phyloP scores from a whole-genome alignment of 78 protist species.

The Guillardia theta region DNA sequence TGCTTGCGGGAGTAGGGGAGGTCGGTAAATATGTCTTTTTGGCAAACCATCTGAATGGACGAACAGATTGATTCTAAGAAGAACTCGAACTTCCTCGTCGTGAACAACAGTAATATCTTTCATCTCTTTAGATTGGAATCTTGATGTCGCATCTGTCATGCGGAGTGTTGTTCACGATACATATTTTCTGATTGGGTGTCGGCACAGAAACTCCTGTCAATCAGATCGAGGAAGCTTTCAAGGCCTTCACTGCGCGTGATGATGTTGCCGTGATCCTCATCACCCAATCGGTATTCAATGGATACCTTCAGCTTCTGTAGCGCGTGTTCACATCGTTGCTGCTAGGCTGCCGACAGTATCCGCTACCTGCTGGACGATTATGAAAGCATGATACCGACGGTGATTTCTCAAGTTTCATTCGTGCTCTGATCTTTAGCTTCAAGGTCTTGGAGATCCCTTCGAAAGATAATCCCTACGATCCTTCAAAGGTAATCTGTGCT shows the following conservation, averaged over 20 bases:
- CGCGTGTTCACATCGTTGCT: too few relatives aligned
- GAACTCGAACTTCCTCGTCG: neutral
- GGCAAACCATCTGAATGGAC: too few relatives aligned
- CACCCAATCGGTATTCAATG: conserved; percentile 21
- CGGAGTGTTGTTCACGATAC: too few relatives aligned
- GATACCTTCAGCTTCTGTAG: too few relatives aligned
- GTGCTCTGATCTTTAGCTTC: too few relatives aligned
- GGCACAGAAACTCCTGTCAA: neutral
- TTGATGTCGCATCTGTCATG: too few relatives aligned
- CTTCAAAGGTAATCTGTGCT: neutral
- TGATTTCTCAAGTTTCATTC: too few relatives aligned
- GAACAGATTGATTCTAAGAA: neutral
- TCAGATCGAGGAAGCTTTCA: neutral
- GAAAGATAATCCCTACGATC: neutral
- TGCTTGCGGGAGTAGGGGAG: neutral
- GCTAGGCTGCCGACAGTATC: neutral
- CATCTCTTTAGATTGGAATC: too few relatives aligned
- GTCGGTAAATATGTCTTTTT: too few relatives aligned
- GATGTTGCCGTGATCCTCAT: neutral
- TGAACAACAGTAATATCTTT: too few relatives aligned
- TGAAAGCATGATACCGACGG: neutral
- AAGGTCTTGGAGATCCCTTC: neutral
- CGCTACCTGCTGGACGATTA: neutral
- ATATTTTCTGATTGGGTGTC: too few relatives aligned
- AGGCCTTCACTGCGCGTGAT: neutral